Percentiles rank a stretch among this genome's conserved stretches.
Evolutionary conservation across 192 early-diverging fungal species (phyloP).

Genomic region (Glomus cerebriforme): DNA sequence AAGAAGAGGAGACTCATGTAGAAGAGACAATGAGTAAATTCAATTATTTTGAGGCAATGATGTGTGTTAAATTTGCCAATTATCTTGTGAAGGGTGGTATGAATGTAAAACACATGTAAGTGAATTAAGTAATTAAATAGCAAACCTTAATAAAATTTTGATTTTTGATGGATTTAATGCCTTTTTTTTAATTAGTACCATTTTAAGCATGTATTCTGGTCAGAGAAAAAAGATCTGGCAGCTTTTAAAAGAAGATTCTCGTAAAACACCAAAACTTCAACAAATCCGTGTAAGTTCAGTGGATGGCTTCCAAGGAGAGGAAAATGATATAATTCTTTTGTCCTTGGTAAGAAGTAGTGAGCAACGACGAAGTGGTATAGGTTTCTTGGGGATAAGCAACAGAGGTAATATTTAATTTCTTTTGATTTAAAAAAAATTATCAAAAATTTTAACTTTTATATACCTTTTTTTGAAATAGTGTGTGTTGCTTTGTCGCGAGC

Average conservation of each 20-base stretch:
- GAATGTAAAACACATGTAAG: slow-evolving; percentile 33
- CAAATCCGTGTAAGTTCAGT: slow-evolving; percentile 90
- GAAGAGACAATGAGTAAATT: slow-evolving; percentile 36
- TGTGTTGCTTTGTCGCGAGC: slow-evolving; percentile 60
- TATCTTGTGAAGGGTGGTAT: slow-evolving; percentile 44
- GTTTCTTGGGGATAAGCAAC: slow-evolving; percentile 73
- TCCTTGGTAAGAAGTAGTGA: slow-evolving; percentile 94
- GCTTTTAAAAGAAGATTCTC: slow-evolving; percentile 32
- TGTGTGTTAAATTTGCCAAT: slow-evolving; percentile 38
- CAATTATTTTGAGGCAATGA: slow-evolving; percentile 44
- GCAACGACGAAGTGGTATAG: slow-evolving; percentile 71
- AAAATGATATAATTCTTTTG: slow-evolving; percentile 97
- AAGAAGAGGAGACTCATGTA: slow-evolving; percentile 32
- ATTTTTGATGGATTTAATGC: neutral
- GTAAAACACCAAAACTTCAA: slow-evolving; percentile 43
- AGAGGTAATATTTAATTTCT: slow-evolving; percentile 30
- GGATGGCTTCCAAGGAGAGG: slow-evolving; percentile 97
- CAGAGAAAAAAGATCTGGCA: slow-evolving; percentile 47
- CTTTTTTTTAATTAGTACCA: slow-evolving; percentile 39
- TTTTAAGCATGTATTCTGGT: slow-evolving; percentile 59
- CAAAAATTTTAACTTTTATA: neutral
- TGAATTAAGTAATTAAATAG: neutral
- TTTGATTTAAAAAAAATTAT: neutral
- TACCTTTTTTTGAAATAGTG: slow-evolving; percentile 27
- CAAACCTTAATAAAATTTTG: neutral